Evolutionary conservation across 371 early-diverging fungal species (phyloP).

Genomic region (Dichotomocladium elegans): DNA sequence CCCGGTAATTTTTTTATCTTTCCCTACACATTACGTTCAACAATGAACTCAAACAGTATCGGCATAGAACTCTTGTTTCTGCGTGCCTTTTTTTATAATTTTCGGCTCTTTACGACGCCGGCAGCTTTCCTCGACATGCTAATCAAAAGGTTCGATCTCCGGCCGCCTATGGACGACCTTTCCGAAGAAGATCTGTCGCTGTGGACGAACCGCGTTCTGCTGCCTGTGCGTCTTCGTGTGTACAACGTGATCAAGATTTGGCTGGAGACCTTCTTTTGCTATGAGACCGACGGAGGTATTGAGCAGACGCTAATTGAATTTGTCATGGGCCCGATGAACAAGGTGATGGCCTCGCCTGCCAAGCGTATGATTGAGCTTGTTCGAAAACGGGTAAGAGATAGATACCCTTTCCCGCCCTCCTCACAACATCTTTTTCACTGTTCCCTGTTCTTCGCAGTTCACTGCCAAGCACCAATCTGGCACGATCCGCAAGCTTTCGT

Average conservation of each 20-base stretch:
- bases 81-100: slow-evolving; percentile 85
- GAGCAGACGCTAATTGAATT: slow-evolving; percentile 25
- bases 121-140: slow-evolving; percentile 65
- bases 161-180: slow-evolving; percentile 61
- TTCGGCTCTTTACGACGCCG: slow-evolving; percentile 80
- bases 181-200: slow-evolving; percentile 65
- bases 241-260: slow-evolving; percentile 89
- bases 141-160: slow-evolving; percentile 66
- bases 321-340: slow-evolving; percentile 20
- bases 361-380: slow-evolving; percentile 39
- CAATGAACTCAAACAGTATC: not conserved
- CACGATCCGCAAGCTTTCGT: slow-evolving; percentile 19
- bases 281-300: slow-evolving; percentile 57
- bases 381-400: slow-evolving; percentile 26
- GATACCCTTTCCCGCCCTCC: too few relatives aligned
- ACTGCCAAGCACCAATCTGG: slow-evolving; percentile 7
- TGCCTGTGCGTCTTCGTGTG: slow-evolving; percentile 84
- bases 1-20: slow-evolving; percentile 21
- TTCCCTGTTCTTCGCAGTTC: slow-evolving; percentile 10
- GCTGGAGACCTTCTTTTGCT: slow-evolving; percentile 78
- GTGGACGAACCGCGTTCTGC: slow-evolving; percentile 82
- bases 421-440: too few relatives aligned
- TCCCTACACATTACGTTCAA: not conserved
- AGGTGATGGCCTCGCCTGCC: slow-evolving; percentile 40
- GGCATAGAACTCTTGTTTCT: slow-evolving; percentile 69